phyloP scores from a whole-genome alignment of 225 moss, liverwort and hornwort genomes.

The Pseudoscleropodium purum region DNA sequence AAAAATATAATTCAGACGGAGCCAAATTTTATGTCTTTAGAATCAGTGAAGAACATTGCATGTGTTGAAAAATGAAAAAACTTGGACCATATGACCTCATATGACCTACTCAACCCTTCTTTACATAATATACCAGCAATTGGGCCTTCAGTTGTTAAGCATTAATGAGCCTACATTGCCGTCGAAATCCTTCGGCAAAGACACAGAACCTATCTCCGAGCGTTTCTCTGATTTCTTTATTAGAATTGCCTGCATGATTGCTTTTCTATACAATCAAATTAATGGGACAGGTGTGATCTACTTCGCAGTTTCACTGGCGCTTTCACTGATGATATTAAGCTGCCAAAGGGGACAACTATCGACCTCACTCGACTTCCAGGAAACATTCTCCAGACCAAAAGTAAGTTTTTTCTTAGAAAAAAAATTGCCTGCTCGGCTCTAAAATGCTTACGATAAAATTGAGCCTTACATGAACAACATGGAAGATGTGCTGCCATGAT shows the following conservation, averaged over 20 bases:
- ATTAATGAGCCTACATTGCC: neutral
- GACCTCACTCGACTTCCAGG: conserved; percentile 78
- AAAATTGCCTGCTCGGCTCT: neutral
- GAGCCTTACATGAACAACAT: neutral
- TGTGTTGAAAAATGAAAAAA: neutral
- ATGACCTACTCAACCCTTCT: neutral
- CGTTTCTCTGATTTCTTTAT: neutral
- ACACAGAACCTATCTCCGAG: neutral
- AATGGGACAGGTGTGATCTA: neutral
- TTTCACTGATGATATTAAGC: conserved; percentile 74
- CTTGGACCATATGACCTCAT: neutral
- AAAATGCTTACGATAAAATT: neutral
- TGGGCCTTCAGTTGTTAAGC: neutral
- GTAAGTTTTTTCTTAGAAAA: conserved; percentile 15
- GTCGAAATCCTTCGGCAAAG: neutral
- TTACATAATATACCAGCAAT: neutral
- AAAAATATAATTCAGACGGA: neutral
- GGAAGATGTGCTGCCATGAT: neutral
- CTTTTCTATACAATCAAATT: neutral
- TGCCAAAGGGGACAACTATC: conserved; percentile 71
- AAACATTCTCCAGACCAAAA: conserved; percentile 58
- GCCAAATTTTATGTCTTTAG: neutral
- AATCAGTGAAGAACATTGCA: neutral
- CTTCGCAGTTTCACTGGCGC: conserved; percentile 60
- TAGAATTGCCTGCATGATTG: neutral